Percentiles rank a stretch among this genome's conserved stretches.
These are phyloP conservation scores for Penicillium herquei DNA, from an alignment of 495 filamentous ascomycete genomes.

Conservation along the genomic window DNA sequence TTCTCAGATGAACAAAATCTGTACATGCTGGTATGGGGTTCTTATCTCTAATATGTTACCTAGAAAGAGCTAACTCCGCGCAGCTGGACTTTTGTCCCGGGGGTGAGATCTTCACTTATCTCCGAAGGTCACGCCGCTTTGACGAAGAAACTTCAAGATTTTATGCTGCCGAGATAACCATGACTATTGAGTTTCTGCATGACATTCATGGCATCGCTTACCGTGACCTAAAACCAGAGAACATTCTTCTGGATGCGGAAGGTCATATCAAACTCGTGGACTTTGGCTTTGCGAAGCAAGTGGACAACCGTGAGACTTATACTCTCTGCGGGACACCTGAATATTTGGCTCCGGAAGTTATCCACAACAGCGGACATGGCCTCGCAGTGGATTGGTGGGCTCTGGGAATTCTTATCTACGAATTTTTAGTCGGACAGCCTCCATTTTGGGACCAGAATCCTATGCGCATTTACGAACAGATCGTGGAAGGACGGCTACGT, in stretches of 20 bases:
- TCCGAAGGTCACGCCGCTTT: constrained; percentile 82
- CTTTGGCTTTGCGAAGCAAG: constrained; percentile 90
- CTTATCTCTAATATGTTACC: neutral
- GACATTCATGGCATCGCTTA: constrained; percentile 83
- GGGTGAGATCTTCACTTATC: constrained; percentile 92
- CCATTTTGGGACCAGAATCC: constrained; percentile 97
- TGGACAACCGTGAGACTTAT: constrained; percentile 71
- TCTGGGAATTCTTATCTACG: constrained; percentile 90
- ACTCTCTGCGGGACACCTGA: constrained; percentile 96
- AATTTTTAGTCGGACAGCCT: constrained; percentile 93
- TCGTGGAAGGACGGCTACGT: constrained; percentile 41
- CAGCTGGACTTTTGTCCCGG: constrained; percentile 89
- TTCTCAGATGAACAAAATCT: constrained; percentile 87
- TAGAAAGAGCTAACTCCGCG: constrained; percentile 18
- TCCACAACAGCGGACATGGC: constrained; percentile 90
- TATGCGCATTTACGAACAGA: constrained; percentile 89
- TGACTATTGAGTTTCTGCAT: constrained; percentile 91
- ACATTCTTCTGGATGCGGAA: constrained; percentile 85
- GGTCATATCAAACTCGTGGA: constrained; percentile 98
- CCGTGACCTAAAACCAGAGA: constrained; percentile 94
- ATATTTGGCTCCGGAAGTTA: constrained; percentile 95
- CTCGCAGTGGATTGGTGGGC: constrained; percentile 99
- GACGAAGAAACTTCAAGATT: constrained; percentile 83
- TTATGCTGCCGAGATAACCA: constrained; percentile 92
- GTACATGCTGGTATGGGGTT: constrained; percentile 76